phyloP scores from a whole-genome alignment of 2,329 filamentous ascomycete genomes.

The Fusarium redolens region DNA sequence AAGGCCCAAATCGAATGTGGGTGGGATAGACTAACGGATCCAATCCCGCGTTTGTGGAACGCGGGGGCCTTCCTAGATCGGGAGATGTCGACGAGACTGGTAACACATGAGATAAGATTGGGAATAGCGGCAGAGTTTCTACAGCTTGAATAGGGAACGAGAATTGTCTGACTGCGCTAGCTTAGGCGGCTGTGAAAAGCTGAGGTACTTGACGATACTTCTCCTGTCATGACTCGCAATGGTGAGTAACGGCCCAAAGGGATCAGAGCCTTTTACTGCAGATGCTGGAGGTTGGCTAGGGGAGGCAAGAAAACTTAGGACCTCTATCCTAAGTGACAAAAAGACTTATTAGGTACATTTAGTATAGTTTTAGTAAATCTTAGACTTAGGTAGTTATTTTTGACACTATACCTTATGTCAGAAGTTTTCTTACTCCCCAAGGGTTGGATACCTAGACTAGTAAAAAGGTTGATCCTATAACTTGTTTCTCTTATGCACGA shows the following conservation, averaged over 20 bases:
- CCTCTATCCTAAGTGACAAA: too few relatives aligned
- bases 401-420: too few relatives aligned
- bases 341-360: too few relatives aligned
- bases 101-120: constrained; percentile 14
- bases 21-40: constrained; percentile 26
- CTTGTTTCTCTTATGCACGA: background rate
- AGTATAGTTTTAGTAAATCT: too few relatives aligned
- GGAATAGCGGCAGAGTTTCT: constrained; percentile 17
- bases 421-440: too few relatives aligned
- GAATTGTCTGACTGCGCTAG: background rate
- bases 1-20: constrained; percentile 9
- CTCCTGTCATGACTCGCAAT: constrained; percentile 14
- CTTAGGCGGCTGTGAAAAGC: background rate
- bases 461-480: background rate
- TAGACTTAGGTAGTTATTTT: too few relatives aligned
- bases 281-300: background rate
- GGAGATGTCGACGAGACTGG: constrained; percentile 25
- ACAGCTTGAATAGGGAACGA: constrained; percentile 6
- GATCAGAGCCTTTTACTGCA: background rate
- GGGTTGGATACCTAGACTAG: background rate
- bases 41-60: constrained; percentile 30
- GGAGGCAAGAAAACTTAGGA: too few relatives aligned
- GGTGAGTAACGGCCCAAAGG: background rate
- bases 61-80: constrained; percentile 28
- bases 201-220: constrained; percentile 15